These are phyloP conservation scores for Solanum tacnaense DNA, from an alignment of 257 asterid species.

Conservation along the genomic window DNA sequence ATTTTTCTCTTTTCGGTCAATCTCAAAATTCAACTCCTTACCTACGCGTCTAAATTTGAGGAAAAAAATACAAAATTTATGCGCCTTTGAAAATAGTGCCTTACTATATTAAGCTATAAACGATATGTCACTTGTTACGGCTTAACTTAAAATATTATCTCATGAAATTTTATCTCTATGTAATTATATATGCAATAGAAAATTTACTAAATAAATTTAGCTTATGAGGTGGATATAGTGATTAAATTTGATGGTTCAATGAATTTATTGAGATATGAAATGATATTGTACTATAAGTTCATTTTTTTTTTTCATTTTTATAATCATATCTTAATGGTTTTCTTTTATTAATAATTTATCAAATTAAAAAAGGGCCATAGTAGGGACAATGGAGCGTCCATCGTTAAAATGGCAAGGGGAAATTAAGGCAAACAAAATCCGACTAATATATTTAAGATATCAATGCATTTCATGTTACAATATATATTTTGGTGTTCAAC, in stretches of 20 bases:
- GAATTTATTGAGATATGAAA: neutral
- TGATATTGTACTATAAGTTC: neutral
- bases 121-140: neutral
- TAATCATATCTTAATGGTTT: neutral
- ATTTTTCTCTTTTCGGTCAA: neutral
- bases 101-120: neutral
- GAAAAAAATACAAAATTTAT: neutral
- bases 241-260: neutral
- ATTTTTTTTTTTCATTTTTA: neutral
- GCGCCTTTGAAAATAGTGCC: neutral
- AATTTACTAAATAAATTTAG: neutral
- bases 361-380: neutral
- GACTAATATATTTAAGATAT: neutral
- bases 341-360: neutral
- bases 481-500: accelerated
- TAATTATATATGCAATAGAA: neutral
- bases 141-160: neutral
- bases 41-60: neutral
- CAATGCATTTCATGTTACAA: neutral
- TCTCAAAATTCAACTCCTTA: neutral
- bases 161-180: neutral
- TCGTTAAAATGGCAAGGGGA: neutral
- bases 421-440: neutral
- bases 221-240: neutral
- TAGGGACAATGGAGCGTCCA: neutral